phyloP scores from a whole-genome alignment of 1,284 basidiomycete genomes.

The Melampsora abietis-canadensis region DNA sequence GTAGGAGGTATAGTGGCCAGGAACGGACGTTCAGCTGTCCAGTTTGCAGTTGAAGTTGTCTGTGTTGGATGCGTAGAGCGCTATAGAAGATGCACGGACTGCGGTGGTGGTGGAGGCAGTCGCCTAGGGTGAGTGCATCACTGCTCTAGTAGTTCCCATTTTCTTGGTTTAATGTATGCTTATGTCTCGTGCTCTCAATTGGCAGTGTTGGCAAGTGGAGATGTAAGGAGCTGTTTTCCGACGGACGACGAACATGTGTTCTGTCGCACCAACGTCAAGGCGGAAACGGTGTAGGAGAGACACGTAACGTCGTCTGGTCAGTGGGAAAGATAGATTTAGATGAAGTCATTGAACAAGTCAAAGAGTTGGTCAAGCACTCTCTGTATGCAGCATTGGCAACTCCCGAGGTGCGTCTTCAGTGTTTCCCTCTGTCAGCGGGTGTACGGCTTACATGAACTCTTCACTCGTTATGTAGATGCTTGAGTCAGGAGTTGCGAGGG shows the following conservation, averaged over 20 bases:
- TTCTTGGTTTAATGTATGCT: background rate
- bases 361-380: slow-evolving; percentile 41
- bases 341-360: slow-evolving; percentile 30
- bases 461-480: slow-evolving; percentile 4
- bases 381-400: slow-evolving; percentile 41
- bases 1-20: slow-evolving; percentile 34
- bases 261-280: slow-evolving; percentile 52
- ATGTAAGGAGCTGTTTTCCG: slow-evolving; percentile 56
- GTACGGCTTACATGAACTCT: background rate
- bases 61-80: slow-evolving; percentile 32
- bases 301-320: slow-evolving; percentile 27
- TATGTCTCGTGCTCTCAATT: slow-evolving; percentile 26
- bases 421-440: no score
- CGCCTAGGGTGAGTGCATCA: slow-evolving; percentile 21
- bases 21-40: slow-evolving; percentile 40
- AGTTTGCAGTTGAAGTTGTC: slow-evolving; percentile 42
- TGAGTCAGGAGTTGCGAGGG: slow-evolving; percentile 39
- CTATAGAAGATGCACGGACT: slow-evolving; percentile 39
- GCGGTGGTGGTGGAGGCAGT: slow-evolving; percentile 38
- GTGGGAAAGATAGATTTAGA: slow-evolving; percentile 30
- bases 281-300: slow-evolving; percentile 9
- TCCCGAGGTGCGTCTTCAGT: slow-evolving; percentile 25
- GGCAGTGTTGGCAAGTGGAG: slow-evolving; percentile 57
- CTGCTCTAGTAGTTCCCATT: background rate
- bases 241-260: slow-evolving; percentile 56